A percentile compares a stretch with the other conserved stretches of the same genome.
These are phyloP conservation scores for Akanthomyces uredinophilus DNA, from an alignment of 2,329 filamentous ascomycete species.

Conservation along the genomic window DNA sequence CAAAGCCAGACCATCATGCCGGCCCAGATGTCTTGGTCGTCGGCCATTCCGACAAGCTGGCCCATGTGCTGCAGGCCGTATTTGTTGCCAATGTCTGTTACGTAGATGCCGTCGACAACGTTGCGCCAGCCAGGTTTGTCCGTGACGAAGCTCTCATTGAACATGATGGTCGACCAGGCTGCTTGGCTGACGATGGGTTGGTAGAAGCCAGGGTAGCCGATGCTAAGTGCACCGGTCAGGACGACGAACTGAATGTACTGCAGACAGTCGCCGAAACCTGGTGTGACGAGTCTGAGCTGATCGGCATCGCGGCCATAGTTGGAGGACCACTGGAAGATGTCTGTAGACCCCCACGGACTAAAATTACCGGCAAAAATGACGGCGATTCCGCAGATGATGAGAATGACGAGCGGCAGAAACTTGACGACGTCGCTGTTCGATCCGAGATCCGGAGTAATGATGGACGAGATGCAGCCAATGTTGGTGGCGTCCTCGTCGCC, in stretches of 20 bases:
- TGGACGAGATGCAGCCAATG: slow-evolving; percentile 77
- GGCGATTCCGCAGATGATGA: slow-evolving; percentile 74
- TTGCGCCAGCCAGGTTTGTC: slow-evolving; percentile 59
- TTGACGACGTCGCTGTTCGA: slow-evolving; percentile 61
- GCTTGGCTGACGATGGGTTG: slow-evolving; percentile 85
- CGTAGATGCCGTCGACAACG: slow-evolving; percentile 81
- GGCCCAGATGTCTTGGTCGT: slow-evolving; percentile 79
- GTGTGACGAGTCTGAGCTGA: slow-evolving; percentile 83
- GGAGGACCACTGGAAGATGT: slow-evolving; percentile 94
- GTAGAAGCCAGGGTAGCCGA: slow-evolving; percentile 91
- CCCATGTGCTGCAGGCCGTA: slow-evolving; percentile 77
- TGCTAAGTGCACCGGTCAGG: slow-evolving; percentile 77
- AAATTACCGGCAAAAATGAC: slow-evolving; percentile 80
- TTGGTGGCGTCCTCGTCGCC: slow-evolving; percentile 59
- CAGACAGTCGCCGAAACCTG: slow-evolving; percentile 92
- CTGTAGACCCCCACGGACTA: slow-evolving; percentile 88
- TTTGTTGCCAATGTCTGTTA: slow-evolving; percentile 55
- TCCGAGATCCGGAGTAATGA: slow-evolving; percentile 79
- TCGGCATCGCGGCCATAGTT: slow-evolving; percentile 96
- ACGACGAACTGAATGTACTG: slow-evolving; percentile 95
- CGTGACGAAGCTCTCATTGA: slow-evolving; percentile 84
- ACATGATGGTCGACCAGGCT: slow-evolving; percentile 86
- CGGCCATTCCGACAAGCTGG: slow-evolving; percentile 75
- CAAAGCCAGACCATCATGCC: slow-evolving; percentile 90
- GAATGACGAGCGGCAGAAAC: slow-evolving; percentile 71